Conservation (phyloP, 768 basidiomycete species). For the Leccinellum luteum region DNA sequence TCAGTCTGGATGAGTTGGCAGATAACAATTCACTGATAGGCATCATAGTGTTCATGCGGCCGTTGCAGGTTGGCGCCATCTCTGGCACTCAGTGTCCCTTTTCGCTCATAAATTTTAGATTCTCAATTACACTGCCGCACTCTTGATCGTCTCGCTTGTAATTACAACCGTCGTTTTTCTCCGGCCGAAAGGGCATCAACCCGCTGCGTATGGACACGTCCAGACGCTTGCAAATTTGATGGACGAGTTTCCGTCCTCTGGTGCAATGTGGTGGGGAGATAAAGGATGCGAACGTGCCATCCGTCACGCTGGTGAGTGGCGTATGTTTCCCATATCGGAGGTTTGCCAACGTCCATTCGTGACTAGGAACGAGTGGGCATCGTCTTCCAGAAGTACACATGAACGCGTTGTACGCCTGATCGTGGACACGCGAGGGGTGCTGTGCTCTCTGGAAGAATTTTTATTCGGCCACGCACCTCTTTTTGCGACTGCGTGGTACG, state of each 20-base stretch:
- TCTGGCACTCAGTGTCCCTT: too few relatives aligned
- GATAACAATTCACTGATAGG: conserved; percentile 4
- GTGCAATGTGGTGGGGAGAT: conserved; percentile 31
- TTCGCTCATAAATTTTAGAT: conserved; percentile 15
- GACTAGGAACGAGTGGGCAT: conserved; percentile 23
- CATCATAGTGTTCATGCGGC: conserved; percentile 24
- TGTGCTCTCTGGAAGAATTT: neutral
- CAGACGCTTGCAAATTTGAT: conserved; percentile 36
- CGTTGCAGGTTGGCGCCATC: conserved; percentile 19
- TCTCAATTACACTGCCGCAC: conserved; percentile 20
- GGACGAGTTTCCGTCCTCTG: conserved; percentile 32
- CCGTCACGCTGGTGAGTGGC: conserved; percentile 23
- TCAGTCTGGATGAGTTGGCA: conserved; percentile 15
- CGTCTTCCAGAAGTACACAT: conserved; percentile 20
- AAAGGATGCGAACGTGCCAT: conserved; percentile 10
- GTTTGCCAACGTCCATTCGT: neutral
- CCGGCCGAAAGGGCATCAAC: conserved; percentile 26
- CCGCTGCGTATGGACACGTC: conserved; percentile 32
- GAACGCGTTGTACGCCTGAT: conserved; percentile 21
- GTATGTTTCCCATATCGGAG: neutral
- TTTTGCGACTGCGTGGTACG: neutral
- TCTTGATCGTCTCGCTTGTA: conserved; percentile 19
- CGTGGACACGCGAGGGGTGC: neutral
- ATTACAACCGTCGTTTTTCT: conserved; percentile 10
- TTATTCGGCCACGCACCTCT: neutral